These are phyloP conservation scores for Daldinia sp. DNA, from an alignment of 2,329 filamentous ascomycete genomes.

Conservation along the genomic window DNA sequence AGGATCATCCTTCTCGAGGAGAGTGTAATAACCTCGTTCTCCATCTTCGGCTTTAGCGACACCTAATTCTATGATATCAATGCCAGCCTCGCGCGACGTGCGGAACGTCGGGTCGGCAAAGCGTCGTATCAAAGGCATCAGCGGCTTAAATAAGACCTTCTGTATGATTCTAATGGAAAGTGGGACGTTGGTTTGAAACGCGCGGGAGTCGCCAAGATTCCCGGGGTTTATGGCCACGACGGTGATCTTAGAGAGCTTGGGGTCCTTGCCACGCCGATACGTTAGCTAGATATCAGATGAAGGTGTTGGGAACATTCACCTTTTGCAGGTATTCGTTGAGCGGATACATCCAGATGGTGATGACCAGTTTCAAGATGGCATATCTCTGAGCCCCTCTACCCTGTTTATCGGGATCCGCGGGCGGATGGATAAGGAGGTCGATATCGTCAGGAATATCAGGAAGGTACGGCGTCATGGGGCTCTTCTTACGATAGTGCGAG, in stretches of 20 bases:
- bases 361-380: conserved; percentile 51
- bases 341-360: conserved; percentile 51
- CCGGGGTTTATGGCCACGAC: conserved; percentile 32
- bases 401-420: conserved; percentile 41
- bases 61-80: conserved; percentile 28
- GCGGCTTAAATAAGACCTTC: conserved; percentile 30
- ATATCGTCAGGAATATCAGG: conserved; percentile 48
- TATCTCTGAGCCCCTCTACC: conserved; percentile 54
- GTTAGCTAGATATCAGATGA: neutral
- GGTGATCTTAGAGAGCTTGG: conserved; percentile 17
- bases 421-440: conserved; percentile 48
- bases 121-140: conserved; percentile 40
- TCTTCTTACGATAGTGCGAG: conserved; percentile 49
- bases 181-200: conserved; percentile 21
- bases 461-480: conserved; percentile 47
- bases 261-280: neutral
- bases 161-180: conserved; percentile 30
- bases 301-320: conserved; percentile 12
- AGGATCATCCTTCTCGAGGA: conserved; percentile 44
- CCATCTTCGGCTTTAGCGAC: conserved; percentile 37
- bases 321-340: conserved; percentile 47
- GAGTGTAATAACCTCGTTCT: conserved; percentile 48
- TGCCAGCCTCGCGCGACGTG: conserved; percentile 40
- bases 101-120: conserved; percentile 46
- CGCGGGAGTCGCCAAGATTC: conserved; percentile 23